A percentile compares a stretch with the other conserved stretches of the same genome.
Evolutionary conservation across 306 rosid species (phyloP).

Genomic region (Castanea mollissima): DNA sequence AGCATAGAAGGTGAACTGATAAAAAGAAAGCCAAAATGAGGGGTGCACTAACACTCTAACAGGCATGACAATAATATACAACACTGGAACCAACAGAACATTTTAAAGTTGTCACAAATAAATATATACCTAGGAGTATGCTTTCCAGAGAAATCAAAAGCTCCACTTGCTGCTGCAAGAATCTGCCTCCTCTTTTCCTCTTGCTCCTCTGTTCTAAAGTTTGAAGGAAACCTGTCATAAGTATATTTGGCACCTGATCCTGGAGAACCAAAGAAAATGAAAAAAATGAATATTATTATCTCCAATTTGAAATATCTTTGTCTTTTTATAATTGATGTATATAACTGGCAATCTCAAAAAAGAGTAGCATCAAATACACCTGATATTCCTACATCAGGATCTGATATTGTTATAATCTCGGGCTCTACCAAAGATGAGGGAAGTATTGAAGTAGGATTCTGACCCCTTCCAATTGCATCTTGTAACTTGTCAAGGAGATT

Average conservation of each 20-base stretch:
- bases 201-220: conserved; percentile 77
- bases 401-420: conserved; percentile 90
- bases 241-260: conserved; percentile 78
- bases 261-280: conserved; percentile 31
- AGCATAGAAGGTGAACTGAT: conserved; percentile 50
- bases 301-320: background rate
- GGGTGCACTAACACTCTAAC: background rate
- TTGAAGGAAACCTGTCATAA: conserved; percentile 89
- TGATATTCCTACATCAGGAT: conserved; percentile 64
- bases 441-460: conserved; percentile 86
- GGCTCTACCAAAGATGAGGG: conserved; percentile 66
- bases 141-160: conserved; percentile 72
- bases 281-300: conserved; percentile 1
- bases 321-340: conserved; percentile 4
- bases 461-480: conserved; percentile 98
- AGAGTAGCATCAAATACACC: conserved; percentile 46
- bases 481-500: conserved; percentile 87
- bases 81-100: conserved; percentile 3
- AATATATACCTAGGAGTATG: conserved; percentile 70
- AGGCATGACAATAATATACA: conserved; percentile 18
- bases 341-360: conserved; percentile 2
- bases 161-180: conserved; percentile 81
- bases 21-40: conserved; percentile 23
- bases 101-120: conserved; percentile 5
- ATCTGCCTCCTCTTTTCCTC: conserved; percentile 89